Evolutionary conservation across 306 rosid species (phyloP), one percentile per base, ranked within the genome.

Genomic region (Spatholobus suberectus): DNA sequence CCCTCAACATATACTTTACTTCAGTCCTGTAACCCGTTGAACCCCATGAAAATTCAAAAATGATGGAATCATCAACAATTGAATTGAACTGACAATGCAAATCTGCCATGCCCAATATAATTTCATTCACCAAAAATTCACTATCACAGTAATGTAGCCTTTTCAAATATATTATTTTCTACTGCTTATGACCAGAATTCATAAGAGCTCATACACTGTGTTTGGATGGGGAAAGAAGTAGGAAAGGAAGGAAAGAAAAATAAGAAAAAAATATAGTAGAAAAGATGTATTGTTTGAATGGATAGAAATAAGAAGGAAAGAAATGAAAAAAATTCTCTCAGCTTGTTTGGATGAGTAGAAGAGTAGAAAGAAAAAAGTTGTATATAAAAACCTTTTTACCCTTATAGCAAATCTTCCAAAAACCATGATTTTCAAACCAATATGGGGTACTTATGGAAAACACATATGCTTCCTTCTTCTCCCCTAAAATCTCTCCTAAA

Each of bases 21-120:
- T 10, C 62, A 55, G 12, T 54, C 71, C 49, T 62, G 38, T 17
- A 62, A 62, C 10, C 18, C 18, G 8, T 21, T 47, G 59, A 76
- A 75, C 55, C 81, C 59, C 73, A 62, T 77, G 61, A 24, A 46
- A 29, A 46, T 34, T 29, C 23, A 63, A 21, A 27, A 26, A 43
- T 17, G 14, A 43, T 27, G 59, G 70, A 76, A 61, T 76, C 41
- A 59, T 76, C 58, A 76, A 44, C 14, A 76, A 44, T 14, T 38
- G 27, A 40, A 55, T 75, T 38, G 12, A 77, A 77, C 21, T 63
- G 32, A 62, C 14, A 29, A 43, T 29, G 14, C 20, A 76, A 2
- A 62, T 43, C 55, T 23, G 49, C 70, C 40, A 32, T 27, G 29
- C 73, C 21, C 14, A 18, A 61, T 29, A 27, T 49, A 32, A 44